Evolutionary conservation across 805 yeast genomes (phyloP).

Genomic region (Teunomyces panamensis): DNA sequence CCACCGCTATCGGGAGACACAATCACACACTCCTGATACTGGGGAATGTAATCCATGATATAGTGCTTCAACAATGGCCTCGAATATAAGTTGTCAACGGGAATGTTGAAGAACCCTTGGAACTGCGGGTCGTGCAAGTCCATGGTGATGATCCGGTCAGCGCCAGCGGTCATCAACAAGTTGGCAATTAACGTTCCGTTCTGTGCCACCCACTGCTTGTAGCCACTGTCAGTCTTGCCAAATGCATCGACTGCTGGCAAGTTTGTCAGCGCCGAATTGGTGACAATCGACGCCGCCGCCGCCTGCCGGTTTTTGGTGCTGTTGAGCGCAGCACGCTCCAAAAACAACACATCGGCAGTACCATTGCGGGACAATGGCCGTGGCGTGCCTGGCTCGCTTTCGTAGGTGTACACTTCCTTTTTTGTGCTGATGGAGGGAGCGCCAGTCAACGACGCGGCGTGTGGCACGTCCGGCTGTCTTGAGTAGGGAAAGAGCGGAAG

Average conservation of each 20-base stretch:
- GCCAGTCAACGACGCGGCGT: constrained; percentile 59
- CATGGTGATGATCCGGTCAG: constrained; percentile 96
- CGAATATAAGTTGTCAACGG: constrained; percentile 90
- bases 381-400: constrained; percentile 54
- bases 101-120: constrained; percentile 95
- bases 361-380: constrained; percentile 32
- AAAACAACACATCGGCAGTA: not conserved
- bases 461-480: constrained; percentile 92
- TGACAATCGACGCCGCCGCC: constrained; percentile 25
- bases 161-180: constrained; percentile 86
- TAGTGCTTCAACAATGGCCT: constrained; percentile 85
- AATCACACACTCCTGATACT: constrained; percentile 78
- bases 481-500: constrained; percentile 93
- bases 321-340: constrained; percentile 1
- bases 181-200: constrained; percentile 91
- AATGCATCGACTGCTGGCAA: constrained; percentile 32
- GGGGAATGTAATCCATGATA: constrained; percentile 72
- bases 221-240: constrained; percentile 58
- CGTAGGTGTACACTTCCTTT: constrained; percentile 44
- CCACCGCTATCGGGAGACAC: constrained; percentile 99
- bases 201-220: constrained; percentile 94
- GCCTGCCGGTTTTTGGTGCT: constrained; percentile 4
- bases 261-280: constrained; percentile 30
- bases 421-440: constrained; percentile 51
- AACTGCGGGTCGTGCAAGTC: constrained; percentile 97